phyloP scores from a whole-genome alignment of 306 rosid genomes.

The Dalbergia cultrata region DNA sequence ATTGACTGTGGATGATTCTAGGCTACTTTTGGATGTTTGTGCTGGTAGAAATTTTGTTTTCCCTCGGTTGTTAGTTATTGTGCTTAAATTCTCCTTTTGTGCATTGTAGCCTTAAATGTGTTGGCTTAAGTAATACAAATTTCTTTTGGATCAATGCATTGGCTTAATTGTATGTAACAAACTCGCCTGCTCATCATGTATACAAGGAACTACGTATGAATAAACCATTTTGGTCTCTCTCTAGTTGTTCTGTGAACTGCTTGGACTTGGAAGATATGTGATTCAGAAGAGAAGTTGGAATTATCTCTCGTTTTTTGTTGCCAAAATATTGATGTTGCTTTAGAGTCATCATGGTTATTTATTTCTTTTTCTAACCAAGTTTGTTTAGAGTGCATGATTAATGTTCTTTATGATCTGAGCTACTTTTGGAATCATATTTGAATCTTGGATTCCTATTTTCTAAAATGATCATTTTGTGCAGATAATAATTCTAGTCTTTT shows the following conservation, averaged over 20 bases:
- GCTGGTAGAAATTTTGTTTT: conserved; percentile 37
- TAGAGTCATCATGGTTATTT: background rate
- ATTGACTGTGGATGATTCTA: conserved; percentile 37
- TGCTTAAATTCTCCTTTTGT: conserved; percentile 21
- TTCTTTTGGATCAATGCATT: conserved; percentile 31
- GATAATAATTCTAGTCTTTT: too few relatives aligned
- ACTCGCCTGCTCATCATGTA: too few relatives aligned
- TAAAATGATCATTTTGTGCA: too few relatives aligned
- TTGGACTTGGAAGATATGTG: too few relatives aligned
- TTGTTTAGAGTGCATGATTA: too few relatives aligned
- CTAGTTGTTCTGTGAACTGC: background rate
- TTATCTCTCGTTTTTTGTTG: background rate
- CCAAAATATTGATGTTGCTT: background rate
- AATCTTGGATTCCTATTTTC: too few relatives aligned
- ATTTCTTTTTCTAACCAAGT: too few relatives aligned
- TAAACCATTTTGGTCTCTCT: background rate
- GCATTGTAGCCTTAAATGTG: conserved; percentile 48
- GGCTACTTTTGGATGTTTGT: conserved; percentile 55
- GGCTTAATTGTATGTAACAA: background rate
- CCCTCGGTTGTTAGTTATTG: conserved; percentile 46
- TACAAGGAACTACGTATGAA: too few relatives aligned
- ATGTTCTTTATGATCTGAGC: too few relatives aligned
- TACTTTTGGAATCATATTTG: too few relatives aligned
- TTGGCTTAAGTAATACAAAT: conserved; percentile 43
- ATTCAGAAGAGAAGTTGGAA: background rate